Percentiles rank a stretch among this genome's conserved stretches.
phyloP scores from a whole-genome alignment of 2,329 filamentous ascomycete genomes.

The Tolypocladium ovalisporum region DNA sequence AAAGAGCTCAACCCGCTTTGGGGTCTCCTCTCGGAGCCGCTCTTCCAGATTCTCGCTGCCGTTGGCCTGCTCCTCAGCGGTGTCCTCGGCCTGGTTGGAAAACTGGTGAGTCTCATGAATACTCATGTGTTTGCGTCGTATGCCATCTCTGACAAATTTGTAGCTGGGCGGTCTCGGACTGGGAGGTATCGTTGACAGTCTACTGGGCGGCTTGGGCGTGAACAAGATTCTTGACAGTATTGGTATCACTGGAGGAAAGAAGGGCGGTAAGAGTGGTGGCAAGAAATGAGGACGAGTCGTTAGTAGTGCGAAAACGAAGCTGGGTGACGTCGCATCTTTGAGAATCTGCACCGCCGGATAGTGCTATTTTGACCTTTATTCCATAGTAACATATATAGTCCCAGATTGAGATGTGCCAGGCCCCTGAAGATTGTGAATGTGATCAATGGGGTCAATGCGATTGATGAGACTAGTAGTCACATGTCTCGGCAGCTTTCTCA shows the following conservation, averaged over 20 bases:
- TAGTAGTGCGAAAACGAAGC: no score
- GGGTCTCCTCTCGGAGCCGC: slow-evolving; percentile 69
- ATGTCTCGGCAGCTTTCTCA: no score
- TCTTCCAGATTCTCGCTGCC: slow-evolving; percentile 86
- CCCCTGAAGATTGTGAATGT: no score
- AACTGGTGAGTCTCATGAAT: slow-evolving; percentile 36
- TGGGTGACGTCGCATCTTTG: no score
- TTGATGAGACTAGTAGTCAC: no score
- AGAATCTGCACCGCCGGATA: no score
- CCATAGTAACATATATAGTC: no score
- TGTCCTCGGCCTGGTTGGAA: slow-evolving; percentile 75
- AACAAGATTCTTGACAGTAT: slow-evolving; percentile 65
- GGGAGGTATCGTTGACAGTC: slow-evolving; percentile 66
- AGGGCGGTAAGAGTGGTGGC: slow-evolving; percentile 20
- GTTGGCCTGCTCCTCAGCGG: slow-evolving; percentile 75
- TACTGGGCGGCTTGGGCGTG: slow-evolving; percentile 68
- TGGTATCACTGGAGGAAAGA: slow-evolving; percentile 45
- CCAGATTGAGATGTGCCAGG: no score
- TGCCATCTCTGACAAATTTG: slow-evolving; percentile 9
- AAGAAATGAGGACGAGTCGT: slow-evolving; percentile 4
- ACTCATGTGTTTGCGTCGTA: not conserved
- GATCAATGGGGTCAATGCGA: no score
- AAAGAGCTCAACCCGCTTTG: slow-evolving; percentile 89
- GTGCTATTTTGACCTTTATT: no score
- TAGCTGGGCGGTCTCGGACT: slow-evolving; percentile 68